A percentile compares a stretch with the other conserved stretches of the same genome.
Conservation (phyloP, 768 basidiomycete genomes). For the Rhodocollybia butyracea region DNA sequence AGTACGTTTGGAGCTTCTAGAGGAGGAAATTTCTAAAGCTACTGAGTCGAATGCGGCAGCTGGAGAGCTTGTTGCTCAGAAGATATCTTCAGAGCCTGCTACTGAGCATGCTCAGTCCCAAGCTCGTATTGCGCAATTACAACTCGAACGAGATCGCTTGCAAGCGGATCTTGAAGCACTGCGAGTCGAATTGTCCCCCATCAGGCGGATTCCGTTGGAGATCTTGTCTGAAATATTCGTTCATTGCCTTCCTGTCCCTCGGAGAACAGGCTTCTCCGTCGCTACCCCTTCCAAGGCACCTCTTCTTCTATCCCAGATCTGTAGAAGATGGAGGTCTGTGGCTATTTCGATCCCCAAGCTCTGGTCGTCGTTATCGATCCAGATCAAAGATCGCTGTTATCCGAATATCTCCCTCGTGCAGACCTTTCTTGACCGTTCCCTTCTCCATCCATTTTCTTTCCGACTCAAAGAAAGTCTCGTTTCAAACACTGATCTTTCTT, state of each 20-base stretch:
- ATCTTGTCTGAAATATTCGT: constrained; percentile 1
- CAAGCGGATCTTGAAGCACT: not conserved
- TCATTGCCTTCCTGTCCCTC: not conserved
- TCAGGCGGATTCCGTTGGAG: not conserved
- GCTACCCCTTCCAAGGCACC: not conserved
- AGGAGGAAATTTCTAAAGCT: not conserved
- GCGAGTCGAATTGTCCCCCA: not conserved
- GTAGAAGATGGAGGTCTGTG: not conserved
- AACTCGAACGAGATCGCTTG: not conserved
- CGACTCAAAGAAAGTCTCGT: not conserved
- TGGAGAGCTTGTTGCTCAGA: not conserved
- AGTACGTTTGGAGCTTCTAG: not conserved
- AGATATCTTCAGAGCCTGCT: not conserved
- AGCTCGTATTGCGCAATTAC: not conserved
- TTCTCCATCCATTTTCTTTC: not conserved
- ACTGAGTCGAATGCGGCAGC: not conserved
- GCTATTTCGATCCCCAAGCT: not conserved
- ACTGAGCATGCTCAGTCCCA: not conserved
- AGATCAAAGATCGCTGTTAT: not conserved
- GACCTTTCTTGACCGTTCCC: not conserved
- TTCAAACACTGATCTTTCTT: not conserved
- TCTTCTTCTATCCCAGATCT: not conserved
- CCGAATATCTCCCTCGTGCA: not conserved
- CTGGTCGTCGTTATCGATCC: not conserved
- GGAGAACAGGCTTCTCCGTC: not conserved